Base-by-base conservation (phyloP, 2,329 filamentous ascomycete species). In the Colletotrichum navitas region DNA sequence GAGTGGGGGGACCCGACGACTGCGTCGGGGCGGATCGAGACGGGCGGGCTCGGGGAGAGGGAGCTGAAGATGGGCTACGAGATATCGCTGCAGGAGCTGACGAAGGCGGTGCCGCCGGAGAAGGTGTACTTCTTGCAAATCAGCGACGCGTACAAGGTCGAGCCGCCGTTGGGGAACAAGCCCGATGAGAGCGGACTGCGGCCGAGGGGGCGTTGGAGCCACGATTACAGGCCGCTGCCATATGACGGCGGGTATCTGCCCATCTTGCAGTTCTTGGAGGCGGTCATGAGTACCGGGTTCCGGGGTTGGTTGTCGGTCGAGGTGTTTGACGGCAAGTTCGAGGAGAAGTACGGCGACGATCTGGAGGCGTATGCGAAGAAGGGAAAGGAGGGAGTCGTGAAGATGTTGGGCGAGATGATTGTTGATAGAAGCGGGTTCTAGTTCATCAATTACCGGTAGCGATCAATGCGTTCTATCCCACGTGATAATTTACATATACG, bases 121-220 rank as follows among this genome's bases (percentile, higher is more conserved):
- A 94, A 92, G 82, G 93, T 95, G 49, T 94, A 88, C 77, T 82
- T 94, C 0, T 79, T 95, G 3, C 93, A 95, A 78, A 90, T 95
- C 64, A 92, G 88, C 3, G 93, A 95, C 78, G 93, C 90, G 0
- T 94, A 94, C 77, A 89, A 86, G 75, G 85, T 89, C 47, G 81
- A 84, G 0, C 81, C 84, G 5, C 90, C 91, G 0, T 77, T 94
- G 6, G 79, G 84, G 29, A 81, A 84, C 5, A 79, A 86, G 55
- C 76, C 79, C 0, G 84, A 88, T 43, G 81, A 86, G 32, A 80
- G 82, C 7, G 91, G 90, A 0, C 75, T 91, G 54, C 80, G 90
- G 39, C 89, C 92, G 0, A 83, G 91, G 43, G 90, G 87, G 0
- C 82, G 87, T 41, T 95, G 93, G 93, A 94, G 91, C 76, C 89